phyloP scores from a whole-genome alignment of 305 asterid genomes.

The Ajuga reptans region DNA sequence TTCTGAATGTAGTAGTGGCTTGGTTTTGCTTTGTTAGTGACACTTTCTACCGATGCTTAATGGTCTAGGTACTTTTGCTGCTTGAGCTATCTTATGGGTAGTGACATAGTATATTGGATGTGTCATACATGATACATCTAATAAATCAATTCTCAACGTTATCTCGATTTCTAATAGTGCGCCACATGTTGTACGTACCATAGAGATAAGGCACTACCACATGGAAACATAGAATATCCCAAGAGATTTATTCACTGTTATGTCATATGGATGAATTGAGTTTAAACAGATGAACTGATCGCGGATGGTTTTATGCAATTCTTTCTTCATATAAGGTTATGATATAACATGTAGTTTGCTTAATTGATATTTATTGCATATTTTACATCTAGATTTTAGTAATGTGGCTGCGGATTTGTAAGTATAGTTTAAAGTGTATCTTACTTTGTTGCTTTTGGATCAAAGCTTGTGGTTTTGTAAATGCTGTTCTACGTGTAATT shows the following conservation, averaged over 20 bases:
- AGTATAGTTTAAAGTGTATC: not conserved
- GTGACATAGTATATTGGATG: no score
- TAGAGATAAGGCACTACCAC: no score
- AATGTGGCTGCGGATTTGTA: not conserved
- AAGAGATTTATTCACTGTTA: not conserved
- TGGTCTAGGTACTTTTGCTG: not conserved
- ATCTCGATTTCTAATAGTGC: no score
- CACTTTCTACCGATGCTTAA: not conserved
- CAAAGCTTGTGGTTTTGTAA: not conserved
- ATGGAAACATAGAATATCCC: no score
- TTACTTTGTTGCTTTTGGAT: not conserved
- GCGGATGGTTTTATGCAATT: not conserved
- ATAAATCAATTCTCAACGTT: no score
- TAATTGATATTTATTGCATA: not conserved
- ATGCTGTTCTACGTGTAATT: constrained; percentile 1
- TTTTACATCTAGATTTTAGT: not conserved
- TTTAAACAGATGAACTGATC: not conserved
- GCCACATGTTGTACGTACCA: no score
- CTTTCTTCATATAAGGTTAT: not conserved
- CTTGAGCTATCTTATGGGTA: not conserved
- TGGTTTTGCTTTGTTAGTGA: not conserved
- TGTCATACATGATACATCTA: no score
- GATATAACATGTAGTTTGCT: not conserved
- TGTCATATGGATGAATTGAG: not conserved
- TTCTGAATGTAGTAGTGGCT: not conserved